phyloP scores from a whole-genome alignment of 768 basidiomycete species.

The Lactarius akahatsu region DNA sequence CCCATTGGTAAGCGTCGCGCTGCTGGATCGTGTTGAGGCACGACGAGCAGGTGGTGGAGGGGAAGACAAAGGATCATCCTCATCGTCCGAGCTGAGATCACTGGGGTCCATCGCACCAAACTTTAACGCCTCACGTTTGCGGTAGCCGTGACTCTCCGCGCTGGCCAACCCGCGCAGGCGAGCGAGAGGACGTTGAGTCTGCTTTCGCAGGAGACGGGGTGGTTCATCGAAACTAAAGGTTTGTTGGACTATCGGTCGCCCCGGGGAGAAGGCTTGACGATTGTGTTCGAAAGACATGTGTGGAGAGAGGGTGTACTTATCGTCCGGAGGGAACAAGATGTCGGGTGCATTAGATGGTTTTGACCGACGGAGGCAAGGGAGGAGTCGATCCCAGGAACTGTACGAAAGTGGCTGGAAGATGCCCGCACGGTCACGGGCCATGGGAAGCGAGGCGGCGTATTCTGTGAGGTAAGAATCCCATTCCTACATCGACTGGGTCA shows the following conservation, averaged over 20 bases:
- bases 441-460: constrained; percentile 54
- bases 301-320: constrained; percentile 14
- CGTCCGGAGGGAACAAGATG: constrained; percentile 15
- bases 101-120: constrained; percentile 37
- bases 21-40: constrained; percentile 29
- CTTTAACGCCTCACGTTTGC: constrained; percentile 45
- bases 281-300: constrained; percentile 12
- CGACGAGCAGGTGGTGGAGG: constrained; percentile 24
- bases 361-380: constrained; percentile 32
- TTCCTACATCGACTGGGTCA: constrained; percentile 43
- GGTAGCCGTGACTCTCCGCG: constrained; percentile 34
- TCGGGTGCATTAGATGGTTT: constrained; percentile 15
- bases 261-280: constrained; percentile 1
- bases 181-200: constrained; percentile 9
- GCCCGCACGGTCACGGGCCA: constrained; percentile 49
- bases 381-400: constrained; percentile 50
- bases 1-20: constrained; percentile 33
- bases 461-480: constrained; percentile 68
- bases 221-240: constrained; percentile 8
- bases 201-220: constrained; percentile 11
- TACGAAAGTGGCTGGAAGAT: constrained; percentile 53
- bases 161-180: constrained; percentile 16
- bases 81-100: constrained; percentile 49
- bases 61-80: constrained; percentile 35
- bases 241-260: background rate